phyloP scores from a whole-genome alignment of 345 rosid genomes.

The Barbarea vulgaris region DNA sequence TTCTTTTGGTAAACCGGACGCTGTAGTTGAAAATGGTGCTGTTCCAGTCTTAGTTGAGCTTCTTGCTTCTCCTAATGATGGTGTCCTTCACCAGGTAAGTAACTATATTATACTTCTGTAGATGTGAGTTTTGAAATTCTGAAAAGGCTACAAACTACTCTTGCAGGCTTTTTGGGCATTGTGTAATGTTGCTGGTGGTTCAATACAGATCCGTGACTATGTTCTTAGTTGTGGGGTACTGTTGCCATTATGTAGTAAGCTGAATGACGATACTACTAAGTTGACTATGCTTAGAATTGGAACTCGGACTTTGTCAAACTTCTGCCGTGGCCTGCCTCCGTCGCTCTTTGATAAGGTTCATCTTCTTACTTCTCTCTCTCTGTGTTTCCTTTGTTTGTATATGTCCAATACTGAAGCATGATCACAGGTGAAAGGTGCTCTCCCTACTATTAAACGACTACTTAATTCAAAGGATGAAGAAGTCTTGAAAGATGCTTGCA shows the following conservation, averaged over 20 bases:
- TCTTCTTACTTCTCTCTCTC: no score
- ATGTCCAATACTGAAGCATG: neutral
- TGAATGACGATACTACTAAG: no score
- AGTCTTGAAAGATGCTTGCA: neutral
- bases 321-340: no score
- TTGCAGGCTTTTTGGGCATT: conserved; percentile 66
- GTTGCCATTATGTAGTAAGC: no score
- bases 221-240: no score
- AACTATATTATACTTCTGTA: neutral
- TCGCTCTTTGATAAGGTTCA: no score
- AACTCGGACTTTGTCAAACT: no score
- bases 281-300: no score
- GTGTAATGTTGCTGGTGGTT: conserved; percentile 66
- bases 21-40: conserved; percentile 59
- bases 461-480: neutral
- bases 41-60: conserved; percentile 63
- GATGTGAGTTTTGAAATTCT: neutral
- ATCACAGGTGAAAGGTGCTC: neutral
- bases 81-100: conserved; percentile 66
- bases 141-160: neutral
- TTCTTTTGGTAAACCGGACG: conserved; percentile 59
- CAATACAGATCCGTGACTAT: conserved; percentile 48
- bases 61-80: conserved; percentile 57
- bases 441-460: neutral
- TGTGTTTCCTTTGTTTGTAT: no score